Percentiles rank a stretch among this genome's conserved stretches.
phyloP scores from a whole-genome alignment of 768 basidiomycete genomes.

The Hortiboletus campestris region DNA sequence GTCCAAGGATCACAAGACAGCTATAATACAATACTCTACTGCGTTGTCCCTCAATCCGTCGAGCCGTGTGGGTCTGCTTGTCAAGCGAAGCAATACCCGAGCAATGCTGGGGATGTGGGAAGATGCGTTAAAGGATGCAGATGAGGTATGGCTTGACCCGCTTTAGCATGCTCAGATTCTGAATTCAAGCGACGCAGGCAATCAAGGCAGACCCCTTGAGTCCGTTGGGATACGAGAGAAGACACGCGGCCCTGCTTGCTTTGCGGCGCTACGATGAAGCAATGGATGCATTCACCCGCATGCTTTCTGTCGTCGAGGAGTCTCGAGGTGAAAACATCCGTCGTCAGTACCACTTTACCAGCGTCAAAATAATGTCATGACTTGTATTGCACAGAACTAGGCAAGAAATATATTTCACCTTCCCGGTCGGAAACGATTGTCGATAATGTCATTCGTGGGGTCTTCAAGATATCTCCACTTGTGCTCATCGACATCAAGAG shows the following conservation, averaged over 20 bases:
- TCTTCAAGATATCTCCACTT: neutral
- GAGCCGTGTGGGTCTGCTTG: neutral
- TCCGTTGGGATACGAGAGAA: conserved; percentile 2
- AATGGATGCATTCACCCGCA: neutral
- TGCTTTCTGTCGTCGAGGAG: neutral
- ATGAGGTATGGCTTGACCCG: neutral
- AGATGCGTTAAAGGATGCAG: conserved; percentile 11
- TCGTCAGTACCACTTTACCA: neutral
- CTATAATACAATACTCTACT: conserved; percentile 2
- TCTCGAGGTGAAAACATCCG: neutral
- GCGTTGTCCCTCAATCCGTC: neutral
- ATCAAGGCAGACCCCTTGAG: neutral
- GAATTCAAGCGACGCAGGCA: neutral
- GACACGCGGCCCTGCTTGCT: neutral
- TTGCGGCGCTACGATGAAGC: conserved; percentile 1
- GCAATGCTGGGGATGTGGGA: neutral
- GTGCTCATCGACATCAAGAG: neutral
- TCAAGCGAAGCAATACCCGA: conserved; percentile 7
- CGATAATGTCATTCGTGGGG: neutral
- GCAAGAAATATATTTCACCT: neutral
- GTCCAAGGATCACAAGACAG: neutral
- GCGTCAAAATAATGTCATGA: accelerated
- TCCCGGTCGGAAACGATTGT: neutral
- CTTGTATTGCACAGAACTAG: neutral
- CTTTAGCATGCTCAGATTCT: accelerated